These are phyloP conservation scores for Epichloe sibirici DNA, from an alignment of 2,329 filamentous ascomycete genomes.

Conservation along the genomic window DNA sequence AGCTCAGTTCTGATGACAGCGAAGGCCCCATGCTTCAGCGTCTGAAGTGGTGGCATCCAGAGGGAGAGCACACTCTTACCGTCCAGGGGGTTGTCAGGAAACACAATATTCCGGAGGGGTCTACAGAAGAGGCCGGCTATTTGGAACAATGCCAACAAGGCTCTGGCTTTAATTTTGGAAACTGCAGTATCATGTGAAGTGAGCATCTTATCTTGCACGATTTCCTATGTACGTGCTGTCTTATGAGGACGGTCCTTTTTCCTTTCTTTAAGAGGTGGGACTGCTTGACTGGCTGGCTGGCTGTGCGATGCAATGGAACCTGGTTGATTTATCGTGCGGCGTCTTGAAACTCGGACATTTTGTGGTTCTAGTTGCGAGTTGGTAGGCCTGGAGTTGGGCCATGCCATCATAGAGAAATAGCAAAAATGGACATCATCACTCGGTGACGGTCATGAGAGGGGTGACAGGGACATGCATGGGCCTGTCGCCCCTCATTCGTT, in stretches of 20 bases:
- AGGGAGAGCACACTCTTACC: slow-evolving; percentile 69
- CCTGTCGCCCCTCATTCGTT: neutral
- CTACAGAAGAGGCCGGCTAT: slow-evolving; percentile 65
- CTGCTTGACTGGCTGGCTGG: neutral
- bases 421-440: too few species aligned
- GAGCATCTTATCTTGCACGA: too few species aligned
- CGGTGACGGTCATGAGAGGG: too few species aligned
- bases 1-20: slow-evolving; percentile 61
- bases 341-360: too few species aligned
- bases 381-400: too few species aligned
- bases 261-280: neutral
- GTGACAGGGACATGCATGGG: too few species aligned
- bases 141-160: slow-evolving; percentile 52
- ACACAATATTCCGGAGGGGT: slow-evolving; percentile 42
- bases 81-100: slow-evolving; percentile 67
- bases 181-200: slow-evolving; percentile 40
- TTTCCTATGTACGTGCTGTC: too few species aligned
- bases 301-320: too few species aligned
- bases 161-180: slow-evolving; percentile 31
- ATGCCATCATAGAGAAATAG: too few species aligned
- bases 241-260: neutral
- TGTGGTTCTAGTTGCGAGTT: too few species aligned
- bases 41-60: slow-evolving; percentile 85
- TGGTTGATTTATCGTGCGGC: too few species aligned
- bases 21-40: slow-evolving; percentile 60